A percentile compares a stretch with the other conserved stretches of the same genome.
phyloP scores from a whole-genome alignment of 352 stramenopile species.

The Pythium volutum region DNA sequence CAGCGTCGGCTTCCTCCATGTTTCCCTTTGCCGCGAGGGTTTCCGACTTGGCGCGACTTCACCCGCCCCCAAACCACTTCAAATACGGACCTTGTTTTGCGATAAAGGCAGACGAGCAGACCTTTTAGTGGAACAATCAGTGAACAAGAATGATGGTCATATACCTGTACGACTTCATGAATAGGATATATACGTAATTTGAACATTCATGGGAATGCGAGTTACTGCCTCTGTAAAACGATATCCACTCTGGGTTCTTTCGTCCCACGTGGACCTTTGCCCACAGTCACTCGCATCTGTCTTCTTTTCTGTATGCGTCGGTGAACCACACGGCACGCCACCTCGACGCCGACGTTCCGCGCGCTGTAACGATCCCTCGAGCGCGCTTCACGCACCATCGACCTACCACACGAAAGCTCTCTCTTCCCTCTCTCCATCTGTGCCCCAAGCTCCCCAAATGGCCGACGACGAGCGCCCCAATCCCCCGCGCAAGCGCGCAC shows the following conservation, averaged over 20 bases:
- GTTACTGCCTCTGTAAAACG: not conserved
- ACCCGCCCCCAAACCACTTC: too few species aligned
- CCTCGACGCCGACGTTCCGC: constrained; percentile 6
- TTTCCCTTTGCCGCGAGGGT: not conserved
- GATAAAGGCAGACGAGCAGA: not conserved
- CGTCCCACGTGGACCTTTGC: constrained; percentile 14
- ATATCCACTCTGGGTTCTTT: constrained; percentile 19
- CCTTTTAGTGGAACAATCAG: not conserved
- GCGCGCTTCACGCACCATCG: too few species aligned
- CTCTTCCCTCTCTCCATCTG: constrained; percentile 15
- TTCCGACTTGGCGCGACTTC: too few species aligned
- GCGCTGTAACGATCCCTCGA: not conserved
- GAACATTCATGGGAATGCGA: not conserved
- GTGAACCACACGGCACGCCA: not conserved
- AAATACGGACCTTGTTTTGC: not conserved
- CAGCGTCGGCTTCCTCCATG: too few species aligned
- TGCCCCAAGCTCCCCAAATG: constrained; percentile 14
- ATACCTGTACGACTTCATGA: not conserved
- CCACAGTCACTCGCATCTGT: not conserved
- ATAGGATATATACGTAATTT: constrained; percentile 5
- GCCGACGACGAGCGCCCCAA: constrained; percentile 31
- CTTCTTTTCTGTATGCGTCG: constrained; percentile 16
- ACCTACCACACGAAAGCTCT: constrained; percentile 14
- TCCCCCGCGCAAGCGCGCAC: constrained; percentile 36
- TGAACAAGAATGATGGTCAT: constrained; percentile 2